Evolutionary conservation across 108 stramenopile genomes (phyloP).

Genomic region (Stephanodiscus minutulus): DNA sequence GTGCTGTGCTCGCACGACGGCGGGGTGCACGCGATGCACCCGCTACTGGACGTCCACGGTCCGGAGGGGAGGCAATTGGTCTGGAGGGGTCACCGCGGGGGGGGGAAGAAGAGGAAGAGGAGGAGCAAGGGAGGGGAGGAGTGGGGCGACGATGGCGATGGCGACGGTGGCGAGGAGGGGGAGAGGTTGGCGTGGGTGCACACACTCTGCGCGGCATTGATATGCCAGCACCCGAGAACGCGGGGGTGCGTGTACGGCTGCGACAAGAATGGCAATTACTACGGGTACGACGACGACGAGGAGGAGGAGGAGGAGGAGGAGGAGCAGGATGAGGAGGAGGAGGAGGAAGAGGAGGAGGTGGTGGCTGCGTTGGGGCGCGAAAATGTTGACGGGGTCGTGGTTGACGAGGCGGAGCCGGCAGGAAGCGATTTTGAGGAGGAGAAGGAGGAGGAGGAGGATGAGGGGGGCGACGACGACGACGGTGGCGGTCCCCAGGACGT

Average conservation of each 20-base stretch:
- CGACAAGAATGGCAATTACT: constrained; percentile 27
- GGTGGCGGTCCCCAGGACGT: not conserved
- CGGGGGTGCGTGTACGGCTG: constrained; percentile 39
- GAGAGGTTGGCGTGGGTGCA: constrained; percentile 61
- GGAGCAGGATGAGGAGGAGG: not conserved
- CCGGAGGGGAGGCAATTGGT: constrained; percentile 46
- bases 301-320: constrained; percentile 6
- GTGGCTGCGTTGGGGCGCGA: not conserved
- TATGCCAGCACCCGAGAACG: constrained; percentile 14
- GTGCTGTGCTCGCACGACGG: constrained; percentile 44
- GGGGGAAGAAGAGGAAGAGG: constrained; percentile 32
- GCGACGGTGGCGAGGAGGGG: constrained; percentile 12
- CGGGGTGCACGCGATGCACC: constrained; percentile 66
- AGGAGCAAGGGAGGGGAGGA: too few species aligned
- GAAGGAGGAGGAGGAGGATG: not conserved
- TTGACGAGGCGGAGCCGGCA: not conserved
- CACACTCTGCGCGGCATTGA: constrained; percentile 48
- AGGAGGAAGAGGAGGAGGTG: not conserved
- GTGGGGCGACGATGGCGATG: not conserved
- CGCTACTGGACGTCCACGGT: constrained; percentile 51
- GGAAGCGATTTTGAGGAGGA: not conserved
- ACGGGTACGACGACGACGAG: constrained; percentile 11
- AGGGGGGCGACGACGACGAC: too few species aligned
- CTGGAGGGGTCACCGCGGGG: constrained; percentile 36
- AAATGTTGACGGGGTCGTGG: not conserved